These are phyloP conservation scores for Hypoxylon sp. DNA, from an alignment of 2,329 filamentous ascomycete genomes.

Conservation along the genomic window DNA sequence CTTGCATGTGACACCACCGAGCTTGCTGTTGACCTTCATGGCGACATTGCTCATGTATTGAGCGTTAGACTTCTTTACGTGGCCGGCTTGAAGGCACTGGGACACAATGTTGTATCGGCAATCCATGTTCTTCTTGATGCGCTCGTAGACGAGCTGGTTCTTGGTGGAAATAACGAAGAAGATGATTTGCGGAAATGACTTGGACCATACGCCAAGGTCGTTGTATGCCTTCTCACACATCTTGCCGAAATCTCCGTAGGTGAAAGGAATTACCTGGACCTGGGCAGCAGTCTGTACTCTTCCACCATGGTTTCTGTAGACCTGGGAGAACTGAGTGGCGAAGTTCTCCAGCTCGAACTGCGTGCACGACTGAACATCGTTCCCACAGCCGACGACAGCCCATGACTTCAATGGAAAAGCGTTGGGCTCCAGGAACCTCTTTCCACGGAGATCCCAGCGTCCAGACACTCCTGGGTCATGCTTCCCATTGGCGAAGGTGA, in stretches of 20 bases:
- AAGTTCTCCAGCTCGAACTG: constrained; percentile 72
- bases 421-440: constrained; percentile 80
- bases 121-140: constrained; percentile 90
- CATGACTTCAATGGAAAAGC: constrained; percentile 73
- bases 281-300: constrained; percentile 52
- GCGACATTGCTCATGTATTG: constrained; percentile 95
- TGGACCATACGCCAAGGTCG: constrained; percentile 64
- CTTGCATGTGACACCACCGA: constrained; percentile 81
- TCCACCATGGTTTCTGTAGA: constrained; percentile 65
- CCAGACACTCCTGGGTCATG: constrained; percentile 75
- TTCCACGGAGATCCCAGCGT: constrained; percentile 88
- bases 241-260: constrained; percentile 60
- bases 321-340: constrained; percentile 56
- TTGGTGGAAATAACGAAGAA: constrained; percentile 82
- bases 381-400: constrained; percentile 77
- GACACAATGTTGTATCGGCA: constrained; percentile 86
- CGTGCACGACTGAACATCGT: constrained; percentile 56
- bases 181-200: constrained; percentile 77
- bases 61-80: constrained; percentile 75
- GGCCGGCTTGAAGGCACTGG: constrained; percentile 80
- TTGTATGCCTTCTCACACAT: constrained; percentile 69
- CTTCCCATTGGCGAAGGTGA: constrained; percentile 73
- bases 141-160: constrained; percentile 79
- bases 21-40: constrained; percentile 97
- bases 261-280: constrained; percentile 53